Evolutionary conservation across 176 grass and related monocot genomes (phyloP).

Genomic region (Cymbopogon citratus): DNA sequence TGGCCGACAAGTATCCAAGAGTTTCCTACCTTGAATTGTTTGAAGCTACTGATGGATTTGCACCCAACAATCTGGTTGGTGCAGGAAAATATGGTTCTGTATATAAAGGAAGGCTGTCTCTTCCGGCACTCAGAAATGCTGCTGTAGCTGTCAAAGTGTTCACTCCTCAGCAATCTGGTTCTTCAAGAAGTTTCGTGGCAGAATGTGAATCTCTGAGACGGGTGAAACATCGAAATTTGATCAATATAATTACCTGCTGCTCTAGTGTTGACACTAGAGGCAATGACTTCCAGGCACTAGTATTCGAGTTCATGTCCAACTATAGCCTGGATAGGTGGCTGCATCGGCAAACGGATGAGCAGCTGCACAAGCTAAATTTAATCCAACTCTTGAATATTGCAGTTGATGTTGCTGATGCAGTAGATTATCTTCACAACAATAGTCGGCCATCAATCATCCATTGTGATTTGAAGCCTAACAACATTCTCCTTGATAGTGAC

Average conservation of each 20-base stretch:
- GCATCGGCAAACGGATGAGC: background rate
- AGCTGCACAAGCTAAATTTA: too few relatives aligned
- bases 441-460: conserved; percentile 7
- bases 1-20: too few relatives aligned
- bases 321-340: conserved; percentile 49
- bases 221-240: conserved; percentile 38
- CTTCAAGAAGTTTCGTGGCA: conserved; percentile 28
- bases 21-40: too few relatives aligned
- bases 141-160: conserved; percentile 37
- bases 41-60: too few relatives aligned
- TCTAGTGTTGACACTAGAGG: conserved; percentile 23
- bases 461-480: conserved; percentile 41
- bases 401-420: background rate
- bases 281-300: conserved; percentile 39
- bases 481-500: conserved; percentile 37
- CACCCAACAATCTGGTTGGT: too few relatives aligned
- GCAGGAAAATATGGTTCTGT: too few relatives aligned
- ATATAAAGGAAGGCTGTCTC: too few relatives aligned
- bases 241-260: conserved; percentile 40
- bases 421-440: conserved; percentile 45
- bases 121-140: too few relatives aligned
- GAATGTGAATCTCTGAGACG: conserved; percentile 38
- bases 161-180: conserved; percentile 27
- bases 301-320: conserved; percentile 53
- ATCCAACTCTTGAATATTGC: too few relatives aligned